Base-by-base conservation (phyloP, 305 asterid genomes). In the Solanum hybrid region DNA sequence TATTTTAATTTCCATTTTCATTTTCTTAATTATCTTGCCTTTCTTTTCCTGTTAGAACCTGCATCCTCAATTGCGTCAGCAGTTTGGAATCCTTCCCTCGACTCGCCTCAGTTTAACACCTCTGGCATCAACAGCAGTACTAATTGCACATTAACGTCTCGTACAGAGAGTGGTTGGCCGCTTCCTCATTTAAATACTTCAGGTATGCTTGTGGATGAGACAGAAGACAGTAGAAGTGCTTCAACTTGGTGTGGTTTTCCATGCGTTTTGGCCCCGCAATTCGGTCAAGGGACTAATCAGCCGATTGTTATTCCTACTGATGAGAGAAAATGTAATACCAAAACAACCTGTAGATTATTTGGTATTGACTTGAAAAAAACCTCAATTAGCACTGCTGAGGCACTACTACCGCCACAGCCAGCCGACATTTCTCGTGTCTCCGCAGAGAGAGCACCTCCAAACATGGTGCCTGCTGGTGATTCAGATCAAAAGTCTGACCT, bases 341-440 rank as follows among this genome's bases (percentile, higher is more conserved):
- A 88, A 87, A 91, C 92, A 37, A 91, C 96, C 14, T 94, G 95
- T 91, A 91, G 97, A 79, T 91, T 97, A 92, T 97, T 97, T 89
- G 99, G 99, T 92, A 88, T 97, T 89, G 96, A 97, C 79, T 91
- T 97, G 93, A 97, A 93, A 80, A 92, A 94, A 70, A 92, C 98
- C 85, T 92, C 97, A 7, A 39, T 89, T 10, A 89, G 72, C 75
- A 82, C 90, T 88, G 36, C 31, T 70, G 95, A 91, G 68, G 91
- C 90, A 86, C 90, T 89, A 29, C 87, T 91, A 29, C 87, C 91
- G 45, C 34, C 87, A 87, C 92, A 93, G 91, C 89, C 93, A 20
- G 90, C 90, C 17, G 93, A 84, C 70, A 33, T 81, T 73, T 78
- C 91, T 45, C 88, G 86, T 81, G 93, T 88, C 75, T 88, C 88